phyloP scores from a whole-genome alignment of 371 early-diverging fungal species.

The Gilbertella persicaria region DNA sequence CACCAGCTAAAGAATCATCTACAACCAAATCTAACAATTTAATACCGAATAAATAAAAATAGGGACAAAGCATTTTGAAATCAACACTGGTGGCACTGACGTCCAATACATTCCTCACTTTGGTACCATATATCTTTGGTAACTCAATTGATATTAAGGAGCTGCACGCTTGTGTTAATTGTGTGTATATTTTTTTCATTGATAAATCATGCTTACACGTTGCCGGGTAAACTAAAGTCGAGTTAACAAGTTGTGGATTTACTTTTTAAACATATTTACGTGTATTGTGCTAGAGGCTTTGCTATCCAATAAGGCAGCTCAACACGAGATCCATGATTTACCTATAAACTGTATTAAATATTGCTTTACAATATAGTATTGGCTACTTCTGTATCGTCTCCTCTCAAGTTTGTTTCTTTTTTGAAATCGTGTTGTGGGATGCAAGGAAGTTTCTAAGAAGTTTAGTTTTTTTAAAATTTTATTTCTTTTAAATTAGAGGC shows the following conservation, averaged over 20 bases:
- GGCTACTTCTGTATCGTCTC: conserved; percentile 37
- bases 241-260: neutral
- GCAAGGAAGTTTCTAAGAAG: conserved; percentile 46
- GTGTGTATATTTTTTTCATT: neutral
- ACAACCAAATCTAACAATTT: conserved; percentile 37
- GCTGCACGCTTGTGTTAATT: neutral
- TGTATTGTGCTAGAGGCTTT: conserved; percentile 39
- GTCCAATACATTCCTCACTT: conserved; percentile 45
- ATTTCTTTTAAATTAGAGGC: too few relatives aligned
- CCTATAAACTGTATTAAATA: conserved; percentile 3
- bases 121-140: conserved; percentile 39
- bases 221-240: conserved; percentile 5
- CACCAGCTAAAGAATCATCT: conserved; percentile 28
- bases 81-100: conserved; percentile 44
- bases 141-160: conserved; percentile 36
- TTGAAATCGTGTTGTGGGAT: conserved; percentile 34
- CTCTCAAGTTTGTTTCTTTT: conserved; percentile 35
- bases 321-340: conserved; percentile 24
- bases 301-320: conserved; percentile 54
- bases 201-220: neutral
- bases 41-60: conserved; percentile 45
- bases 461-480: too few relatives aligned
- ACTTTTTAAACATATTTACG: conserved; percentile 22
- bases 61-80: conserved; percentile 39
- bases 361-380: neutral